These are phyloP conservation scores for Bassia scoparia DNA, from an alignment of 148 eudicot species.

Conservation along the genomic window DNA sequence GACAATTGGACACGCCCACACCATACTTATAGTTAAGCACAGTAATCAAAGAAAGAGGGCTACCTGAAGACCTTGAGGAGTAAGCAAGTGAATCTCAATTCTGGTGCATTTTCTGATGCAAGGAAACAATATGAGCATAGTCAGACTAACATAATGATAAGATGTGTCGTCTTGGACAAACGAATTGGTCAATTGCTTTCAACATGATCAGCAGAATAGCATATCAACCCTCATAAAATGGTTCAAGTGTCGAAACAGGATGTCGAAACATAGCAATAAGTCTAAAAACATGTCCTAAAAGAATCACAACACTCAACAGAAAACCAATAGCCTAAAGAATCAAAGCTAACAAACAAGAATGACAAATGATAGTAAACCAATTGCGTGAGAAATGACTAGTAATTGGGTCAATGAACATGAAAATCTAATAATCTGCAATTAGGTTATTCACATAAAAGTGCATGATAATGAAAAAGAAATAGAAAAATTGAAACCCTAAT, in stretches of 20 bases:
- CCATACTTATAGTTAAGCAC: no score
- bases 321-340: background rate
- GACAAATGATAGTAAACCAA: no score
- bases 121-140: constrained; percentile 9
- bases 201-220: background rate
- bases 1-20: no score
- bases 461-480: background rate
- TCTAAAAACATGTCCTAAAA: background rate
- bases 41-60: background rate
- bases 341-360: no score
- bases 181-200: background rate
- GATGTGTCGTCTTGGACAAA: background rate
- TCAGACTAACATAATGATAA: background rate
- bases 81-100: constrained; percentile 80
- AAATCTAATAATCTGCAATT: background rate
- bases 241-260: background rate
- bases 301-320: no score
- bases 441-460: background rate
- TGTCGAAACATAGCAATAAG: background rate
- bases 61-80: constrained; percentile 97
- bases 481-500: background rate
- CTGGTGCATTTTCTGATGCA: constrained; percentile 32
- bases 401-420: background rate
- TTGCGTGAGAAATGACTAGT: background rate
- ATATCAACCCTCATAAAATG: no score